A percentile compares a stretch with the other conserved stretches of the same genome.
Conservation (phyloP, 139 green algal species). For the Volvox reticuliferus region DNA sequence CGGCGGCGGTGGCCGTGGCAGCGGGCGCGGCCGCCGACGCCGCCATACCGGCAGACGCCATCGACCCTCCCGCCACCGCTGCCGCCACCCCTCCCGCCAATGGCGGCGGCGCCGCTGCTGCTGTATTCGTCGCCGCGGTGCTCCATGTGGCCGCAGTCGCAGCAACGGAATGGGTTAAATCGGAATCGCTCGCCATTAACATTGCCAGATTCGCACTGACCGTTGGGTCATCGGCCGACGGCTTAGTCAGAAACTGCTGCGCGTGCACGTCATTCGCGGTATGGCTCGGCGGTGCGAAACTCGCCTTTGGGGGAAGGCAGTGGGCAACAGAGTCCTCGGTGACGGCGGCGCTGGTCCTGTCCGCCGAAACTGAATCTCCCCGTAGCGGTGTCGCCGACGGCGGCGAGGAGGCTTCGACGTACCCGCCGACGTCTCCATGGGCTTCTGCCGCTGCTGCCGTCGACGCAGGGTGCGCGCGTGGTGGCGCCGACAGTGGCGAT, state of each 20-base stretch:
- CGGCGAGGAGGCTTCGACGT: not conserved
- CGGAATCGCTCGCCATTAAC: not conserved
- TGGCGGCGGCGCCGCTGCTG: too few relatives aligned
- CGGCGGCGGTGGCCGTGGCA: not conserved
- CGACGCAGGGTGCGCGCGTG: not conserved
- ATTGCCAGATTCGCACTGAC: not conserved
- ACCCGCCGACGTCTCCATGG: not conserved
- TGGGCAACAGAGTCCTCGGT: too few relatives aligned
- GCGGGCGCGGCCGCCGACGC: not conserved
- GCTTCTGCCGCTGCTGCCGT: not conserved
- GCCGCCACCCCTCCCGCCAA: not conserved
- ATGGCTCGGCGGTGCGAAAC: too few relatives aligned
- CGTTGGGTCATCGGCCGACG: not conserved
- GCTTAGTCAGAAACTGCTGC: not conserved
- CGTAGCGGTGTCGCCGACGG: not conserved
- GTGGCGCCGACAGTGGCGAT: constrained; percentile 1
- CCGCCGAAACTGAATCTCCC: not conserved
- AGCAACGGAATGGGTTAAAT: not conserved
- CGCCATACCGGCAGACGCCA: not conserved
- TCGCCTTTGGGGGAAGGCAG: too few relatives aligned
- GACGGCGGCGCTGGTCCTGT: not conserved
- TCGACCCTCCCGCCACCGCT: not conserved
- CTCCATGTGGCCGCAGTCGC: not conserved
- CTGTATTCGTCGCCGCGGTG: not conserved
- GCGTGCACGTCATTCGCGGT: not conserved